These are phyloP conservation scores for Fusarium bactridioides DNA, from an alignment of 2,329 filamentous ascomycete genomes.

Conservation along the genomic window DNA sequence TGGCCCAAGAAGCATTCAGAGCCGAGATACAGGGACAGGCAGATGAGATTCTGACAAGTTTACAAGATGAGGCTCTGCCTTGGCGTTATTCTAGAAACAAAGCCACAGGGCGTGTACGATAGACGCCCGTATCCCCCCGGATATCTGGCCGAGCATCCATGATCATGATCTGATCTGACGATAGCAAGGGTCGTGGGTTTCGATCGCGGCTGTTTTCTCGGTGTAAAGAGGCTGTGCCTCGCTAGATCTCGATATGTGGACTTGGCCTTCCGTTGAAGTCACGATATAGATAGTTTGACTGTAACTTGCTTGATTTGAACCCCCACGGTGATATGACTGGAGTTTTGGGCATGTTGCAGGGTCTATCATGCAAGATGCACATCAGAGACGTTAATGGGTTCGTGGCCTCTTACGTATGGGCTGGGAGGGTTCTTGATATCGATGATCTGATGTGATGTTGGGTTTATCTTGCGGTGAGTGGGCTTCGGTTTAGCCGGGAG, in stretches of 20 bases:
- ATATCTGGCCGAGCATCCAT: slow-evolving; percentile 28
- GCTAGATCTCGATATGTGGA: slow-evolving; percentile 17
- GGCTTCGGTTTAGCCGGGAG: neutral
- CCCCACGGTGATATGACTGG: slow-evolving; percentile 5
- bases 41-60: neutral
- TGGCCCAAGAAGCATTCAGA: neutral
- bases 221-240: neutral
- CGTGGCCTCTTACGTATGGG: slow-evolving; percentile 1
- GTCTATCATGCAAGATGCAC: neutral
- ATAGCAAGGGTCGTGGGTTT: neutral
- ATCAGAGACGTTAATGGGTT: neutral
- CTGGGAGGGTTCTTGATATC: neutral
- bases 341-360: neutral
- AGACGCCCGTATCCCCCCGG: slow-evolving; percentile 8
- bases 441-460: slow-evolving; percentile 18
- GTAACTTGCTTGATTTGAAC: neutral
- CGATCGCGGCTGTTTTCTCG: slow-evolving; percentile 29
- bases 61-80: slow-evolving; percentile 7
- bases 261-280: slow-evolving; percentile 18
- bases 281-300: neutral
- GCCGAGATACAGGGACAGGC: slow-evolving; percentile 4
- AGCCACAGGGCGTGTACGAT: neutral
- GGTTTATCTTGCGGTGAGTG: slow-evolving; percentile 28
- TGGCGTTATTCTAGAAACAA: neutral
- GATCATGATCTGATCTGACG: slow-evolving; percentile 25